phyloP scores from a whole-genome alignment of 306 rosid species.

The Bauhinia variegata region DNA sequence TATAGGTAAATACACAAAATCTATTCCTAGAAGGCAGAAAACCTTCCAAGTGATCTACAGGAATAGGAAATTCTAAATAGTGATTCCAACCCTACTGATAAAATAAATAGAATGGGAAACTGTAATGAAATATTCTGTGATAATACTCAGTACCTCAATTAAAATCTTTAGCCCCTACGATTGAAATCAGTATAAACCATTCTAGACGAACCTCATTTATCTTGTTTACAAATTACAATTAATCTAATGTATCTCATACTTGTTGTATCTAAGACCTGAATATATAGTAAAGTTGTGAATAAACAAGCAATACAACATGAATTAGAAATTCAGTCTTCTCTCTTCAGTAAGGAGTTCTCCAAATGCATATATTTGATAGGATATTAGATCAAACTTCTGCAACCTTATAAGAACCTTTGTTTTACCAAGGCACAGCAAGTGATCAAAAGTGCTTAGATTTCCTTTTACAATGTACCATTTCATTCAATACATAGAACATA shows the following conservation, averaged over 20 bases:
- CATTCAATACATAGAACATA: not conserved
- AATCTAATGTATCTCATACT: no score
- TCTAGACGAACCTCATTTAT: no score
- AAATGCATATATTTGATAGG: not conserved
- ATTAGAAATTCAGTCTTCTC: not conserved
- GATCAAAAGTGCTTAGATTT: constrained; percentile 22
- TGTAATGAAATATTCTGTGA: no score
- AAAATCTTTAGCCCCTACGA: no score
- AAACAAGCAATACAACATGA: not conserved
- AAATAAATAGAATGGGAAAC: constrained; percentile 14
- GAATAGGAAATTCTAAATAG: not conserved
- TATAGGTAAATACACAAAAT: not conserved
- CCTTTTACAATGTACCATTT: not conserved
- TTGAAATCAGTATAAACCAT: no score
- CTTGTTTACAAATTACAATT: no score
- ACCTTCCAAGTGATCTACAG: constrained; percentile 14
- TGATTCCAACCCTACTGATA: constrained; percentile 3
- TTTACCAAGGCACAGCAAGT: not conserved
- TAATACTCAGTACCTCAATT: no score
- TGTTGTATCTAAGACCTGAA: not conserved
- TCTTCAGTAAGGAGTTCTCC: not conserved
- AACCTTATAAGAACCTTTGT: constrained; percentile 13
- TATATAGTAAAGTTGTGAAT: not conserved
- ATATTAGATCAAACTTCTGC: not conserved
- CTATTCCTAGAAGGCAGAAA: constrained; percentile 12